Conservation (phyloP, 306 rosid genomes). For the Vachellia collinsii region DNA sequence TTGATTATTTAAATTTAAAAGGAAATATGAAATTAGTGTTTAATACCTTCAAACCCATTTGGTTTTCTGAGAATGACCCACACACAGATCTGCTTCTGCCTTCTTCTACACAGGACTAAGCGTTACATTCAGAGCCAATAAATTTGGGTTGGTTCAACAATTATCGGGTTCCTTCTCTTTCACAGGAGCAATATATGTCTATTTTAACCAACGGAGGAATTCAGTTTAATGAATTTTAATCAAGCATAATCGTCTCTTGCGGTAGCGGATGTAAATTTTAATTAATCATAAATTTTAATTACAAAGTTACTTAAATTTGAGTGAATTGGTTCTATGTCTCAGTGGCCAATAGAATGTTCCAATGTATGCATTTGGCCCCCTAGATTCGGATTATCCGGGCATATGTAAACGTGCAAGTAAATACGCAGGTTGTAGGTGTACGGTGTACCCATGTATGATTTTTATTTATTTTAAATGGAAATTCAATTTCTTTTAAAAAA, state of each 20-base stretch:
- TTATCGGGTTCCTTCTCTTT: background rate
- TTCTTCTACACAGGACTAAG: background rate
- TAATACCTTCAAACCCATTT: constrained; percentile 20
- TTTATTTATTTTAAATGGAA: background rate
- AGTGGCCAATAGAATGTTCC: background rate
- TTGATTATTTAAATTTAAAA: background rate
- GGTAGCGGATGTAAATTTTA: too few species aligned
- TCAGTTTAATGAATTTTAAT: background rate
- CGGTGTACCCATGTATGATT: background rate
- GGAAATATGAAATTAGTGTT: background rate
- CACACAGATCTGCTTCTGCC: background rate
- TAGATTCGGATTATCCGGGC: background rate
- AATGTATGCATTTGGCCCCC: background rate
- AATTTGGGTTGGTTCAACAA: background rate
- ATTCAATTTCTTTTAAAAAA: background rate
- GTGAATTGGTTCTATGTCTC: background rate
- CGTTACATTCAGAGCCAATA: background rate
- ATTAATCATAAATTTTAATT: background rate
- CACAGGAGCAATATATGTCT: background rate
- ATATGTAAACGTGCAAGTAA: background rate
- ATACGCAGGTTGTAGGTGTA: too few species aligned
- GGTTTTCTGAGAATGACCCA: background rate
- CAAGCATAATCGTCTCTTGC: background rate
- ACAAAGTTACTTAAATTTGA: background rate
- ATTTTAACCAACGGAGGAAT: background rate